Conservation (phyloP, 2,329 filamentous ascomycete species). For the Trichothecium roseum region DNA sequence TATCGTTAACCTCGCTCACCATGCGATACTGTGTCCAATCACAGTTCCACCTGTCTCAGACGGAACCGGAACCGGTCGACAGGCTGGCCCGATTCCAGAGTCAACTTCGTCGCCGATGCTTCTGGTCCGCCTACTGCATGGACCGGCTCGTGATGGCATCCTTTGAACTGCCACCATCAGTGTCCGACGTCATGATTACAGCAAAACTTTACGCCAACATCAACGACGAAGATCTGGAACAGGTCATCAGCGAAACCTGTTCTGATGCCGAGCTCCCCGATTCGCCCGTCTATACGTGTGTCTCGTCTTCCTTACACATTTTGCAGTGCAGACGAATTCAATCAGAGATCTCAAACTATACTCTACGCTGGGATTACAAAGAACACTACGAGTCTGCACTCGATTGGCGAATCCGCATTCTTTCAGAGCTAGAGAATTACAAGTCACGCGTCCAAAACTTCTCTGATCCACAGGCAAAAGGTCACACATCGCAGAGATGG, state of each 20-base stretch:
- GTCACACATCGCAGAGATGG: constrained; percentile 14
- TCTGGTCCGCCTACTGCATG: constrained; percentile 19
- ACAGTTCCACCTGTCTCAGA: constrained; percentile 14
- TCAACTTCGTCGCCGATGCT: constrained; percentile 16
- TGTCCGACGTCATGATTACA: constrained; percentile 17
- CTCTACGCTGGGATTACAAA: constrained; percentile 12
- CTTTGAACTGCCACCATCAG: constrained; percentile 14
- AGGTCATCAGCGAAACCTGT: constrained; percentile 4
- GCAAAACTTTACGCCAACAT: constrained; percentile 14
- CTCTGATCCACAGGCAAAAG: constrained; percentile 10
- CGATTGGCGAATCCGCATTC: constrained; percentile 13
- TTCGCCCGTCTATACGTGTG: constrained; percentile 8
- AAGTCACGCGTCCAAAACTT: constrained; percentile 11
- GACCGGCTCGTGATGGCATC: constrained; percentile 16
- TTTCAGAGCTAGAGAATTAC: constrained; percentile 14
- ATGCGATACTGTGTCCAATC: constrained; percentile 17
- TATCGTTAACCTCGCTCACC: constrained; percentile 13
- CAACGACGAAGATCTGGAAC: constrained; percentile 13
- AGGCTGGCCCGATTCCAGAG: constrained; percentile 5
- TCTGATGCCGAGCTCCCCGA: constrained; percentile 6
- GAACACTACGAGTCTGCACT: constrained; percentile 9
- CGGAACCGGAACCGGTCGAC: constrained; percentile 7
- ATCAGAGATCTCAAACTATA: constrained; percentile 15
- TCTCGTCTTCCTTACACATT: constrained; percentile 16
- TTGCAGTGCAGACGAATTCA: constrained; percentile 16